Evolutionary conservation across 192 early-diverging fungal species (phyloP), one percentile per base, ranked within the genome.

Genomic region (Mortierella hygrophila): DNA sequence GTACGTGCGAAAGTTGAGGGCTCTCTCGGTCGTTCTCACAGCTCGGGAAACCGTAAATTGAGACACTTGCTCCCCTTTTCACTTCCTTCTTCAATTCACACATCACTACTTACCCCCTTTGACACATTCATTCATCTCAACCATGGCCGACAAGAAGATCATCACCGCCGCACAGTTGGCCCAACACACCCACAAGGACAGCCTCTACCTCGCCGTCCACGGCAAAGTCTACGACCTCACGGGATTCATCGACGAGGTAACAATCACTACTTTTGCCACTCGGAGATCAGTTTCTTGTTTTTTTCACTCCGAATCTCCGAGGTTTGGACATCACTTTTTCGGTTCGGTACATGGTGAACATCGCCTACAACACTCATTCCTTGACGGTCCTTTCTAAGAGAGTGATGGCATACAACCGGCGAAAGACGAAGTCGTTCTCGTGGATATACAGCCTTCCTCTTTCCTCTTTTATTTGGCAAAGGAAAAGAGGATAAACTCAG

Each of bases 121-220:
- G 35, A 35, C 18, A 20, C 72, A 13, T 41, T 70, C 77, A 47
- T 54, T 68, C 71, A 26, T 37, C 68, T 46, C 68, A 46, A 37
- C 68, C 29, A 93, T 93, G 92, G 89, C 91, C 42, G 78, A 76
- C 52, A 73, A 82, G 54, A 91, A 88, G 77, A 74, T 77, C 55
- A 94, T 89, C 81, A 94, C 94, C 18, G 71, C 88, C 44, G 91
- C 89, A 13, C 91, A 99, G 72, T 93, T 99, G 76, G 76, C 94
- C 44, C 46, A 88, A 74, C 96, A 97, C 91, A 95, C 90, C 87
- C 92, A 88, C 74, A 94, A 93, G 79, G 82, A 91, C 44, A 95
- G 96, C 90, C 89, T 96, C 70, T 98, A 94, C 92, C 88, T 97
- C 81, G 84, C 94, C 55, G 91, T 99, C 41, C 89, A 95, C 70